Evolutionary conservation across 108 stramenopile species (phyloP), one percentile per base, ranked within the genome.

Genomic region (Nitzschia sp.): DNA sequence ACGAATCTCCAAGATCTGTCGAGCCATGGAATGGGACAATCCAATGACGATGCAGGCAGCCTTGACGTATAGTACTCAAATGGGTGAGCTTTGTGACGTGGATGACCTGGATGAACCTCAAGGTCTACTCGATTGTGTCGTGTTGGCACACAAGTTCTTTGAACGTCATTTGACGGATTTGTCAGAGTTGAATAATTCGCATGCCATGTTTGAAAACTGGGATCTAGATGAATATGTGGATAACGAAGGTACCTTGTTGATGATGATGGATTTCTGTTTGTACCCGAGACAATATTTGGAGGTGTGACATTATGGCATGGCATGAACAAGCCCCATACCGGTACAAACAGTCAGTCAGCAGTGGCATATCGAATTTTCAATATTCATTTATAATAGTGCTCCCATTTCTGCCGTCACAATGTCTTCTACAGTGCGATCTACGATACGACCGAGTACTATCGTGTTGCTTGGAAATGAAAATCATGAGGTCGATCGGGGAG

Each of bases 221-320:
- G 69, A 73, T 32, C 29, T 78, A 3, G 85, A 86, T 2, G 66
- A 77, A 35, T 93, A 85, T 55, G 57, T 67, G 17, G 89, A 90
- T 61, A 89, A 83, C 41, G 92, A 93, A 69, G 58, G 53, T 23
- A 85, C 92, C 23, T 32, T 93, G 15, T 83, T 86, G 48, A 86
- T 85, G 80, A 69, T 87, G 58, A 70, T 90, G 78, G 92, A 93
- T 58, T 87, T 86, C 68, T 90, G 85, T 47, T 62, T 93, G 66
- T 85, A 81, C 48, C 77, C 88, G 6, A 71, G 76, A 45, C 44
- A 65, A 26, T 52, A 27, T 16, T 50, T 50, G 48, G 48, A 50
- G 19, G 48, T 50, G 48, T 50, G 19, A 50, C 6, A 41, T n/a
- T n/a, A n/a, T n/a, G n/a, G n/a, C n/a, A n/a, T n/a, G n/a, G n/a